phyloP scores from a whole-genome alignment of 257 asterid species.

The Lithospermum erythrorhizon region DNA sequence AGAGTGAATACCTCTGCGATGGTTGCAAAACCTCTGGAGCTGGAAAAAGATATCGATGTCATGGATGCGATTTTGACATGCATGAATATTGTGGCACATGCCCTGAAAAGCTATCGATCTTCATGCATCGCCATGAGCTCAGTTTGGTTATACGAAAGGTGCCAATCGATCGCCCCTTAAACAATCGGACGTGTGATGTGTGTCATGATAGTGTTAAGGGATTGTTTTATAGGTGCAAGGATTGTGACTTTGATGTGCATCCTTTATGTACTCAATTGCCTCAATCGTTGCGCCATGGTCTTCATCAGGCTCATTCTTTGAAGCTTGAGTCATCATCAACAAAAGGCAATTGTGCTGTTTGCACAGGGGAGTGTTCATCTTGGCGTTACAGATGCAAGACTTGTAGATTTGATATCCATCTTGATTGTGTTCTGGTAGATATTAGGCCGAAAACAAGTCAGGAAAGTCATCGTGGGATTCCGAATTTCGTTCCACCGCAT shows the following conservation, averaged over 20 bases:
- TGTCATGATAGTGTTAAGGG: neutral
- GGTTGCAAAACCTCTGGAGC: slow-evolving; percentile 31
- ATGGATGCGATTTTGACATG: slow-evolving; percentile 31
- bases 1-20: slow-evolving; percentile 20
- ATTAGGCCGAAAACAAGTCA: neutral
- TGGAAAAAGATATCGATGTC: slow-evolving; percentile 32
- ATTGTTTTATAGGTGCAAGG: neutral
- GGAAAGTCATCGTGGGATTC: neutral
- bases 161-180: neutral
- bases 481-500: neutral
- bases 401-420: slow-evolving; percentile 17
- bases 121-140: slow-evolving; percentile 27
- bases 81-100: slow-evolving; percentile 43
- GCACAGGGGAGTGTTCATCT: slow-evolving; percentile 7
- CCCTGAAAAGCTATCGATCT: slow-evolving; percentile 20
- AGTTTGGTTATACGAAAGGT: neutral
- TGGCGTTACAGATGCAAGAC: slow-evolving; percentile 22
- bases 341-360: neutral
- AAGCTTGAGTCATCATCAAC: slow-evolving; percentile 2
- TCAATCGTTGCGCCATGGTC: neutral
- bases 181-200: neutral
- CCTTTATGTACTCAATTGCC: slow-evolving; percentile 4
- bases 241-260: slow-evolving; percentile 3
- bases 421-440: slow-evolving; percentile 12
- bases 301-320: slow-evolving; percentile 9